Base-by-base conservation (phyloP, 768 basidiomycete genomes). In the Sarcodon aspratus region DNA sequence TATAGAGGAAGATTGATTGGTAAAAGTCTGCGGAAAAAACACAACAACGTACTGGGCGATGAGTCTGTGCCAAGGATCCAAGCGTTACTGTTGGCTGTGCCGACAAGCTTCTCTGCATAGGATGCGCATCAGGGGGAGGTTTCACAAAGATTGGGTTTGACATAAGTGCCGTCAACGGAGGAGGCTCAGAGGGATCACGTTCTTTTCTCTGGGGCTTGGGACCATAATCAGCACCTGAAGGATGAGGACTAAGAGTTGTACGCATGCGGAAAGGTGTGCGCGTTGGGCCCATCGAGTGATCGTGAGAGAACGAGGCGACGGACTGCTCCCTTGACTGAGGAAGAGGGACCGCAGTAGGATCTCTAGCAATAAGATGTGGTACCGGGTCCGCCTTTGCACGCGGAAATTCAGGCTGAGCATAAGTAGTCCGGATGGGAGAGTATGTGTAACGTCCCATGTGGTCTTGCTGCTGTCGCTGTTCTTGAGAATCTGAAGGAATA, bases 81-180 rank as follows among this genome's bases (percentile, higher is more conserved):
- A 62, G 58, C 6, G 61, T 61, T 9, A 57, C 57, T 9, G 52
- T 17, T 2, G 53, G 48, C 18, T 52, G 50, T 48, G 50, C 34
- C 36, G 33, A 9, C 37, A 33, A 11, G 32, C 45, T 37, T 36
- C 49, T n/a, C 43, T 47, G 37, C 36, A 36, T 17, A 51, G 49
- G 48, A 15, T 44, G 62, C 43, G 63, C 61, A 37, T 62, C 54
- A 32, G 61, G 59, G 5, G 85, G 83, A 0, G 79, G 73, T 54
- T 74, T 82, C 11, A 89, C 73, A 57, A 87, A 88, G 49, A 74
- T 69, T 17, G 85, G 85, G 57, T 83, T 80, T 31, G 76, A 72
- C 51, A 72, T 69, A 36, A 89, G 73, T 47, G 74, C 53, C 31
- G 72, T 71, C 32, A 88, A 62, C 6, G 83, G 72, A 27, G 86